Evolutionary conservation across 176 grass and related monocot genomes (phyloP), one percentile per base, ranked within the genome.

Genomic region (Musa itinerans): DNA sequence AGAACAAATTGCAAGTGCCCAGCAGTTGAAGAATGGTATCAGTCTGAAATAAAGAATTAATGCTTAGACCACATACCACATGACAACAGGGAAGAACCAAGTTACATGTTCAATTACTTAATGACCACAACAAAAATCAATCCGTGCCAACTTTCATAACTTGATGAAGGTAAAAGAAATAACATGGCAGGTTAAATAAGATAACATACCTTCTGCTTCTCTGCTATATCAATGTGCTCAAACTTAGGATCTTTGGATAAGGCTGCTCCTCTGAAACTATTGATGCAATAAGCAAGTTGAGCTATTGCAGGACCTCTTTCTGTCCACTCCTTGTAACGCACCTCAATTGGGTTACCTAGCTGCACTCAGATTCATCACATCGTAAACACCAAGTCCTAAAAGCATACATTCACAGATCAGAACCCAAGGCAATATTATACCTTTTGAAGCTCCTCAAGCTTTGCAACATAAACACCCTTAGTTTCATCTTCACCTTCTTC

Each of bases 401-500:
- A 5, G 9, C 16, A 15, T 6, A 14, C 20, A 25, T 25, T 11
- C 6, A 25, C 21, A 23, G 14, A 25, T 73, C 13, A 26, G 22
- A 43, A 62, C 12, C 16, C 19, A 16, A 26, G 10, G 16, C 22
- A 26, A 25, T 25, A 2, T 23, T 16, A 9, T 77, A 92, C 96
- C 74, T 82, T 92, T 76, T 88, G 82, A 34, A 99, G 91, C 68
- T 99, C 91, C 78, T 99, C 91, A 24, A 99, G 81, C 52, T 95
- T 99, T 53, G 91, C 83, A 63, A 99, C 85, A 78, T 99, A 99
- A 19, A 99, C 96, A 68, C 96, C 96, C 77, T 92, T 99, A 22
- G 91, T 89, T 70, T 99, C 96, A 61, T 99, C 96, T 89, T 99
- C 96, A 23, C 96, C 96, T 66, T 99, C 96, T 72, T 99, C 96